Evolutionary conservation across 306 rosid species (phyloP).

Genomic region (Lathyrus sativus): DNA sequence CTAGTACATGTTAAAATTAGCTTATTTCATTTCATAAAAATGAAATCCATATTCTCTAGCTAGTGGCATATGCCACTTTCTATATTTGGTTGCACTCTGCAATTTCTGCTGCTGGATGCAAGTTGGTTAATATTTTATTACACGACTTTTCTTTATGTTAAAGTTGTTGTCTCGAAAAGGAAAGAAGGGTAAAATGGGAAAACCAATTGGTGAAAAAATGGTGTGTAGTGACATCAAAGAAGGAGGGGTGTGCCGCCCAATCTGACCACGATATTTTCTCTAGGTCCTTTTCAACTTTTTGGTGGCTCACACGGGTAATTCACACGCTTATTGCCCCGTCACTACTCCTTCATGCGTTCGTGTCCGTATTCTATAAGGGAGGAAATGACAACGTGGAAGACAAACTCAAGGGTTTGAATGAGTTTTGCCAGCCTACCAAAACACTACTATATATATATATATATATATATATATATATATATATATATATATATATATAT

Average conservation of each 20-base stretch:
- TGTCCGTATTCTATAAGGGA: neutral
- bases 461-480: too few relatives aligned
- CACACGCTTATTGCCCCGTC: constrained; percentile 3
- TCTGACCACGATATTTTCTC: neutral
- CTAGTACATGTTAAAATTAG: neutral
- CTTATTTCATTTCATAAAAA: neutral
- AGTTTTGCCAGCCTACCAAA: too few relatives aligned
- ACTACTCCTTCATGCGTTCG: neutral
- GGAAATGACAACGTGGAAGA: neutral
- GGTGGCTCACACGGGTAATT: neutral
- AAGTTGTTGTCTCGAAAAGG: constrained; percentile 4
- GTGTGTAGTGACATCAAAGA: neutral
- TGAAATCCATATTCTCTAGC: neutral
- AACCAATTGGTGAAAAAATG: neutral
- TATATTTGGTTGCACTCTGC: neutral
- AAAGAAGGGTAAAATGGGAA: neutral
- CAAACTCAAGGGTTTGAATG: neutral
- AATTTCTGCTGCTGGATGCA: neutral
- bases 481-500: too few relatives aligned
- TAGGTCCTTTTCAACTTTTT: neutral
- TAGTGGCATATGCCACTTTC: neutral
- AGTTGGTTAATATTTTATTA: constrained; percentile 1
- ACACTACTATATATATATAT: too few relatives aligned
- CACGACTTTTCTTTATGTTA: neutral
- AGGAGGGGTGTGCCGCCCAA: constrained; percentile 25